phyloP scores from a whole-genome alignment of 495 filamentous ascomycete genomes.

The Penicillium verhagenii region DNA sequence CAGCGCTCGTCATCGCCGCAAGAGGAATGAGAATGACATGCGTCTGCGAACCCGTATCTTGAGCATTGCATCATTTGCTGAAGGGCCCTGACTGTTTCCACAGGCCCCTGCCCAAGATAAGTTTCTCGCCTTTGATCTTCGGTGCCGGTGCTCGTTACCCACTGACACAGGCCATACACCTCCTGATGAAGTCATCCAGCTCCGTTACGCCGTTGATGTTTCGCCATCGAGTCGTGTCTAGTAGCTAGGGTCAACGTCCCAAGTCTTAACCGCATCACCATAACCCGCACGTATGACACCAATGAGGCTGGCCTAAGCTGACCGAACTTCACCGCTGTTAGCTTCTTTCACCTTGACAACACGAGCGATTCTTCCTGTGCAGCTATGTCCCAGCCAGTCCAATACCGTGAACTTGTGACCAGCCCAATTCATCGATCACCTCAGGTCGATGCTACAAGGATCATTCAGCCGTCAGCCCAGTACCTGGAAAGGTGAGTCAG shows the following conservation, averaged over 20 bases:
- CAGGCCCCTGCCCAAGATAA: not conserved
- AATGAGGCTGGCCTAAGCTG: not conserved
- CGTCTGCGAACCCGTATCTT: not conserved
- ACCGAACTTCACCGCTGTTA: not conserved
- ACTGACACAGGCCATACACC: not conserved
- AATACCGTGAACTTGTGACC: not conserved
- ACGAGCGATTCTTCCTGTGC: not conserved
- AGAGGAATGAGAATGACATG: not conserved
- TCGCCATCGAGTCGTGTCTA: not conserved
- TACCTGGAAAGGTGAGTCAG: conserved; percentile 1
- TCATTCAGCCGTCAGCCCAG: not conserved
- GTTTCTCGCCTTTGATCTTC: not conserved
- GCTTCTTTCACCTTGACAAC: not conserved
- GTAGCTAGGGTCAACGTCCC: not conserved
- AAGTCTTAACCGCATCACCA: not conserved
- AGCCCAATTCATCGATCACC: not conserved
- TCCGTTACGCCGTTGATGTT: not conserved
- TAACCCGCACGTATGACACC: not conserved
- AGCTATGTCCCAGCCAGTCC: not conserved
- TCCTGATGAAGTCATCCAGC: not conserved
- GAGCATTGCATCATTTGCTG: not conserved
- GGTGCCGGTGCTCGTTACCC: not conserved
- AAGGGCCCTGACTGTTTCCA: not conserved
- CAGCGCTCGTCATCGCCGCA: not conserved
- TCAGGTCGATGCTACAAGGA: not conserved